Base-by-base conservation (phyloP, 2,329 filamentous ascomycete genomes). In the Aspergillus brunneoviolaceus region DNA sequence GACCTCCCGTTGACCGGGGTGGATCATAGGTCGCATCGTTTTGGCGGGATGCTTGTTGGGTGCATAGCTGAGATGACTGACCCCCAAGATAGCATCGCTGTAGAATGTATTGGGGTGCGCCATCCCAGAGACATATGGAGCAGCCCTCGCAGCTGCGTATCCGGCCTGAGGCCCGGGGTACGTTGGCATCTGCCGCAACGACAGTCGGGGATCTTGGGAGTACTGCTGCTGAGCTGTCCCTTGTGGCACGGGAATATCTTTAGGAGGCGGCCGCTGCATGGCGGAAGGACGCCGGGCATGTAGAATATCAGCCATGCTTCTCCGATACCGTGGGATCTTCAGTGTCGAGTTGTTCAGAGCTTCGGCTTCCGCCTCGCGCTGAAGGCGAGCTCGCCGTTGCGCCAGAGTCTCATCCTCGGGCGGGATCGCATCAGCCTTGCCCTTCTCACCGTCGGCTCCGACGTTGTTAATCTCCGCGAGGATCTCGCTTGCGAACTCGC, bases 1-100 rank as follows among this genome's bases (percentile, higher is more conserved):
- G 60, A 83, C 76, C 60, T 82, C 84, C 57, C 83, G 76, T 68
- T 85, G 83, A 56, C 76, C 76, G 4, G 79, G 74, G 68, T 84
- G 79, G 69, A 82, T 74, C n/a, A 70, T 67, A 29, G 70, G 72
- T 60, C 73, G 69, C 29, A 69, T 68, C 64, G 69, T 66, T 57
- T 63, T 71, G 5, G 70, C 64, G 27, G 60, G 66, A 54, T 67
- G 65, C 45, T 64, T 66, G 29, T 61, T 57, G 4, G 71, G 68
- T 14, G 66, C 59, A 62, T 74, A 71, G 23, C 60, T 69, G 61
- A 71, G 61, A 29, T 67, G 63, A 49, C 68, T 68, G 65, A 69
- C 69, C 5, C 68, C 68, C 55, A 70, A 58, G 42, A 69, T 66
- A 23, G 67, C 68, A 60, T 69, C 62, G n/a, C 67, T 69, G 61